These are phyloP conservation scores for Dichotomopilus funicola DNA, from an alignment of 2,329 filamentous ascomycete species.

Conservation along the genomic window DNA sequence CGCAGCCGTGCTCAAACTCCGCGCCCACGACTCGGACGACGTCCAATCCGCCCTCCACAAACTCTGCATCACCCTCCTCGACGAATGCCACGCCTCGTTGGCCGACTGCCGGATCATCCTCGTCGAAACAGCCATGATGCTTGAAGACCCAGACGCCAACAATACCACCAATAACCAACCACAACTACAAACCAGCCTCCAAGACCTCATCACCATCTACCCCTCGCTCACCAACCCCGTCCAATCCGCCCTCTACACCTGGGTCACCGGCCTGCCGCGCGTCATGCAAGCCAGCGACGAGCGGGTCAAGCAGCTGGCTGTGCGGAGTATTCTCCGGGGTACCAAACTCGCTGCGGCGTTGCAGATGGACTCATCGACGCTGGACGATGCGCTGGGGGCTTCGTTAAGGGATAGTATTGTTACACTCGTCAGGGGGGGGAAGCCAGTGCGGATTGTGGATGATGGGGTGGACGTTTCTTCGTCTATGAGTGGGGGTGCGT, in stretches of 20 bases:
- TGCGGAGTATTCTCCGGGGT: conserved; percentile 70
- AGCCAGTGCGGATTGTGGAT: conserved; percentile 28
- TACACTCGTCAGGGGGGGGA: conserved; percentile 33
- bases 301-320: conserved; percentile 61
- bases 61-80: conserved; percentile 68
- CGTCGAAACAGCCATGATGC: conserved; percentile 72
- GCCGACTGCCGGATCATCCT: conserved; percentile 62
- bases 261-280: conserved; percentile 73
- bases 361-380: conserved; percentile 55
- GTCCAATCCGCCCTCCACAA: conserved; percentile 61
- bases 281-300: conserved; percentile 82
- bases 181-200: conserved; percentile 43
- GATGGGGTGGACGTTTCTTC: conserved; percentile 28
- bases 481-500: conserved; percentile 27
- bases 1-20: conserved; percentile 67
- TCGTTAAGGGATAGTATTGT: conserved; percentile 70
- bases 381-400: conserved; percentile 60
- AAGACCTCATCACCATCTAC: conserved; percentile 53
- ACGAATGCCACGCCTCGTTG: conserved; percentile 71
- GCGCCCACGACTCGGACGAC: conserved; percentile 61
- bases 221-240: conserved; percentile 48
- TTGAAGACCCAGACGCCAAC: conserved; percentile 39
- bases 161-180: conserved; percentile 10
- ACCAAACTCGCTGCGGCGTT: conserved; percentile 59
- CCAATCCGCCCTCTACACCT: conserved; percentile 67